Evolutionary conservation across 208 protist species (phyloP), one percentile per base, ranked within the genome.

Genomic region (Acanthamoeba quina): DNA sequence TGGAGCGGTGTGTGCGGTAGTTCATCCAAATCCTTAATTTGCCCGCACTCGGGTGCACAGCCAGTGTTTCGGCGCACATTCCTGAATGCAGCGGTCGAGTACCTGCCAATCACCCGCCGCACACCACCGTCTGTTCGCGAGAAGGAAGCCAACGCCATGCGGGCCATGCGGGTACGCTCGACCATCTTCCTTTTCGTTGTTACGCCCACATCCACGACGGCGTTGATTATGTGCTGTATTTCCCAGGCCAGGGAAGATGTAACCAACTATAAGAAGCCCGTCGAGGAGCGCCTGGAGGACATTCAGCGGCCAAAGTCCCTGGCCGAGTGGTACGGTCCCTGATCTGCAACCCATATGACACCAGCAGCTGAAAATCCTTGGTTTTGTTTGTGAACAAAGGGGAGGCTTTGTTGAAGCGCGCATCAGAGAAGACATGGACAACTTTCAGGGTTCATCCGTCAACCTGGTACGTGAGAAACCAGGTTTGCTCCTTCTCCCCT

Each of bases 201-300:
- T 7, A 5, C 54, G 2, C 54, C 54, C 21, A 10, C 26, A 44
- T n/a, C 19, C 6, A 44, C 6, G 1, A 37, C 26, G 70, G 34
- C 34, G 70, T 24, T 47, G 34, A 17, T 60, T 52, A 7, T 11
- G 41, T 21, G 15, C 41, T 34, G 41, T 60, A 29, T n/a, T 85
- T 15, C 47, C 47, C 29, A 91, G 85, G 85, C 85, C 58, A 91
- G 72, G 34, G 85, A 66, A n/a, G 85, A 91, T 74, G 85, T 41
- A 21, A 34, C 1, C 34, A 91, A 91, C 41, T 91, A 91, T 15
- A 49, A 41, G n/a, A 91, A 91, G 62, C 29, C 85, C 10, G 52
- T 91, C 4, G 85, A 91, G 13, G 85, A 66, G 58, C 17, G 62
- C 13, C 7, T 91, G 9, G 85, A 91, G 34, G 85, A 91, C 37